These are phyloP conservation scores for Hypoxylon sp. DNA, from an alignment of 2,329 filamentous ascomycete genomes.

Conservation along the genomic window DNA sequence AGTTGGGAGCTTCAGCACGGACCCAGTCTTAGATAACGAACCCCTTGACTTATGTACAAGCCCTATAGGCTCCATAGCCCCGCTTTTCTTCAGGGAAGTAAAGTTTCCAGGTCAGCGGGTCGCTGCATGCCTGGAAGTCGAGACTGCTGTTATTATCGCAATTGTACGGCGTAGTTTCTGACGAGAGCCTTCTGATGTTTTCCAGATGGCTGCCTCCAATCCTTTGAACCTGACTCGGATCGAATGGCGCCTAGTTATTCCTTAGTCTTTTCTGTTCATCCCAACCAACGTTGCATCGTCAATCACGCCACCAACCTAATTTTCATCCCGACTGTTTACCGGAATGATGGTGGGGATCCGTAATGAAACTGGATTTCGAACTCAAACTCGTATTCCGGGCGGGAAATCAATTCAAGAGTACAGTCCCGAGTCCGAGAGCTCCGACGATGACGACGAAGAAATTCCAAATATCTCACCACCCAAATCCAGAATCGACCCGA, in stretches of 20 bases:
- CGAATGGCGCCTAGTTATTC: background rate
- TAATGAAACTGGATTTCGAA: slow-evolving; percentile 30
- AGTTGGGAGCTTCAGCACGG: slow-evolving; percentile 29
- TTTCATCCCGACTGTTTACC: slow-evolving; percentile 9
- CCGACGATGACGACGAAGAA: slow-evolving; percentile 47
- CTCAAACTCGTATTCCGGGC: slow-evolving; percentile 14
- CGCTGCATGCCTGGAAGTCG: background rate
- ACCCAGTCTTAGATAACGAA: background rate
- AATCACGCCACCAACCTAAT: slow-evolving; percentile 4
- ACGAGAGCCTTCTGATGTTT: background rate
- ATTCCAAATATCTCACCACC: slow-evolving; percentile 46
- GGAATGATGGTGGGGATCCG: slow-evolving; percentile 40
- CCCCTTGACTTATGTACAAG: slow-evolving; percentile 6
- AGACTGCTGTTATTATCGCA: background rate
- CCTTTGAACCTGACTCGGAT: background rate
- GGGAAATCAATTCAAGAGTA: slow-evolving; percentile 16
- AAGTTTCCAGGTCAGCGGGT: background rate
- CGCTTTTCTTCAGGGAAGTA: slow-evolving; percentile 6
- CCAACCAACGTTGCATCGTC: background rate
- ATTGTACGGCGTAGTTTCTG: background rate
- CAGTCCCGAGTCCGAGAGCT: slow-evolving; percentile 38
- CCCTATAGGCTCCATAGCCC: background rate
- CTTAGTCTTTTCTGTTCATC: background rate
- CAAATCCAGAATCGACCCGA: slow-evolving; percentile 29
- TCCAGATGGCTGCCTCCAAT: slow-evolving; percentile 1